Evolutionary conservation across 2,329 filamentous ascomycete genomes (phyloP).

Genomic region (Fusarium metavorans): DNA sequence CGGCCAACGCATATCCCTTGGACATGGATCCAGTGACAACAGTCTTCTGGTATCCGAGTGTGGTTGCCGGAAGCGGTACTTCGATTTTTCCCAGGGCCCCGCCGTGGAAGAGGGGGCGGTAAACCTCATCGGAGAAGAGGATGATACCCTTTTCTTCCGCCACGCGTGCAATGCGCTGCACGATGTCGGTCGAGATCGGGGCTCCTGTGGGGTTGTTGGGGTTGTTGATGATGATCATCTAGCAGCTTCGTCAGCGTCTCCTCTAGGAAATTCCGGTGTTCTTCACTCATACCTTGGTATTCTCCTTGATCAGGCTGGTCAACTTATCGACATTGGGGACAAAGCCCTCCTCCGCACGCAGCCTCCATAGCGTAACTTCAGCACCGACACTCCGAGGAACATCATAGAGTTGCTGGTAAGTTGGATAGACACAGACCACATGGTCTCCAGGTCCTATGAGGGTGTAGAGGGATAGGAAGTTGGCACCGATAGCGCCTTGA

Average conservation of each 20-base stretch:
- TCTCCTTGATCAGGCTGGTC: slow-evolving; percentile 71
- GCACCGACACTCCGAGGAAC: slow-evolving; percentile 81
- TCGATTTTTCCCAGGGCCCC: slow-evolving; percentile 58
- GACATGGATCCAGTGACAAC: slow-evolving; percentile 85
- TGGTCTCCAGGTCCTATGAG: slow-evolving; percentile 81
- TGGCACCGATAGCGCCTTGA: slow-evolving; percentile 85
- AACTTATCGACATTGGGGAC: slow-evolving; percentile 76
- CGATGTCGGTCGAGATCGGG: slow-evolving; percentile 70
- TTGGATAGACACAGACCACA: slow-evolving; percentile 87
- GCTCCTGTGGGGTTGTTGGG: slow-evolving; percentile 87
- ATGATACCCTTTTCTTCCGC: slow-evolving; percentile 73
- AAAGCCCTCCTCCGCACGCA: slow-evolving; percentile 73
- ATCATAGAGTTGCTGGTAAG: slow-evolving; percentile 86
- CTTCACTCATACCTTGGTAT: slow-evolving; percentile 70
- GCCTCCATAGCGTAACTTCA: slow-evolving; percentile 81
- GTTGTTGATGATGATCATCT: slow-evolving; percentile 71
- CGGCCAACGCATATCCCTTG: slow-evolving; percentile 86
- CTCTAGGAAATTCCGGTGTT: neutral
- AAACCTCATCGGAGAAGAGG: slow-evolving; percentile 84
- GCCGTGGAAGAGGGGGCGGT: slow-evolving; percentile 83
- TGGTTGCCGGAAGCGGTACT: slow-evolving; percentile 74
- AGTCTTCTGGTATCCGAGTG: slow-evolving; percentile 77
- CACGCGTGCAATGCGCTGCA: slow-evolving; percentile 72
- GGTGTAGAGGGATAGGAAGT: slow-evolving; percentile 82
- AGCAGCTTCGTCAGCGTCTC: slow-evolving; percentile 9